Base-by-base conservation (phyloP, 2,329 filamentous ascomycete species). In the Ophiosphaerella narmari region DNA sequence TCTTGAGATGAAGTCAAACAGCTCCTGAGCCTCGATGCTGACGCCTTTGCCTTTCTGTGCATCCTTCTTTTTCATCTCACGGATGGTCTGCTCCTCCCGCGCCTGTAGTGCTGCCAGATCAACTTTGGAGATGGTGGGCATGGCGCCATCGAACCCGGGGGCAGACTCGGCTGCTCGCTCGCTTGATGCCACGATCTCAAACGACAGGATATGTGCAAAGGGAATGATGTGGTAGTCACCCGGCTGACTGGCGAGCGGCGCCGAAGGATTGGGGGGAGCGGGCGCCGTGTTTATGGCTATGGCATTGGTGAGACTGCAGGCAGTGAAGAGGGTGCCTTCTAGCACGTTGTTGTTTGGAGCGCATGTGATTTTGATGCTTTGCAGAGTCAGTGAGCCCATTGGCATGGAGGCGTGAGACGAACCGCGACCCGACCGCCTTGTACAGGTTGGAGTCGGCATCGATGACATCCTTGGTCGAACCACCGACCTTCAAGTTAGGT, bases 271-370 rank as follows among this genome's bases (percentile, higher is more conserved):
- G 18, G 75, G 70, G 9, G 77, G 68, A 9, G 77, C 64, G 14
- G 78, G 70, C 11, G 77, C 76, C 14, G 79, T 83, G 71, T 85
- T 83, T 70, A 87, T 79, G 38, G 81, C 83, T 60, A 87, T 75
- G 49, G 86, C 75, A 60, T 85, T 85, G 48, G 82, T 82, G 60
- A 83, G 75, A 23, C 83, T 82, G 67, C 81, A 83, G 39, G 81
- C 82, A 24, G 83, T 85, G 71, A 84, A 86, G 50, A 87, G 77
- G 14, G 77, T 84, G 62, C 85, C 85, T 69, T 87, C 84, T 51
- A 84, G 73, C 21, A 78, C 80, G 37, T 78, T 77, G 44, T 78
- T 73, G 46, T 76, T 77, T 24, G 78, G 72, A 13, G 78, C 75
- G 43, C 82, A 85, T 48, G 78, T 84, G 57, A 87, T 70, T 59